A percentile compares a stretch with the other conserved stretches of the same genome.
Conservation (phyloP, 176 grass and related monocot species). For the Eragrostis nindensis region DNA sequence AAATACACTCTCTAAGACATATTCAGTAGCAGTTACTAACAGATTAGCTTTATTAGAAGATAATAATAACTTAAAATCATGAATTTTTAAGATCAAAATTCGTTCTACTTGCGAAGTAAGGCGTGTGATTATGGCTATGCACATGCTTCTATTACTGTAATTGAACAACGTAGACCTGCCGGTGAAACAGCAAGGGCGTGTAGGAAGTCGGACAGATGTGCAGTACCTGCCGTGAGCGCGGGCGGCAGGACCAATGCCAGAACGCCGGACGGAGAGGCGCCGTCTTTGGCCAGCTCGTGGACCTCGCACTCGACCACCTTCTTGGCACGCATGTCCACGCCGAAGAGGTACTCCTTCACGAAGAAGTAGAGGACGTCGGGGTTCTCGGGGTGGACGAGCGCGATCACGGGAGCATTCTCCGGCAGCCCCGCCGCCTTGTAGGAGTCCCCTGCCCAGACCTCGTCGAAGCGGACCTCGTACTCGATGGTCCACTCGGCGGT, state of each 20-base stretch:
- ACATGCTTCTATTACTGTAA: neutral
- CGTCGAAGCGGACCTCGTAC: constrained; percentile 25
- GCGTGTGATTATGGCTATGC: neutral
- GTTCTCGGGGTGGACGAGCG: constrained; percentile 14
- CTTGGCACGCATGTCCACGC: constrained; percentile 1
- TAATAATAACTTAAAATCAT: too few relatives aligned
- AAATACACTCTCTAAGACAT: too few relatives aligned
- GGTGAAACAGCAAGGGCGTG: neutral
- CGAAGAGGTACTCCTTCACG: neutral
- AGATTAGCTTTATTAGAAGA: too few relatives aligned
- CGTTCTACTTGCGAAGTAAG: too few relatives aligned
- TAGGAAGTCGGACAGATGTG: neutral
- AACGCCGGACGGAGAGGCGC: neutral
- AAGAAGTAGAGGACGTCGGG: constrained; percentile 25
- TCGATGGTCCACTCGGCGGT: constrained; percentile 20
- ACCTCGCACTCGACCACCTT: neutral
- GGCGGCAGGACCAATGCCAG: too few relatives aligned
- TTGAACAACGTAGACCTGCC: neutral
- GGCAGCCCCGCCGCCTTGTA: neutral
- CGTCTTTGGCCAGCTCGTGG: neutral
- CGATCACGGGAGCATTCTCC: neutral
- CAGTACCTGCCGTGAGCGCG: too few relatives aligned
- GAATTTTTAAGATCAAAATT: too few relatives aligned
- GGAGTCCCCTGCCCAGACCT: constrained; percentile 6
- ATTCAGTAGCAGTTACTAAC: too few relatives aligned